Evolutionary conservation across 768 basidiomycete species (phyloP).

Genomic region (Phanerodontia chrysosporium): DNA sequence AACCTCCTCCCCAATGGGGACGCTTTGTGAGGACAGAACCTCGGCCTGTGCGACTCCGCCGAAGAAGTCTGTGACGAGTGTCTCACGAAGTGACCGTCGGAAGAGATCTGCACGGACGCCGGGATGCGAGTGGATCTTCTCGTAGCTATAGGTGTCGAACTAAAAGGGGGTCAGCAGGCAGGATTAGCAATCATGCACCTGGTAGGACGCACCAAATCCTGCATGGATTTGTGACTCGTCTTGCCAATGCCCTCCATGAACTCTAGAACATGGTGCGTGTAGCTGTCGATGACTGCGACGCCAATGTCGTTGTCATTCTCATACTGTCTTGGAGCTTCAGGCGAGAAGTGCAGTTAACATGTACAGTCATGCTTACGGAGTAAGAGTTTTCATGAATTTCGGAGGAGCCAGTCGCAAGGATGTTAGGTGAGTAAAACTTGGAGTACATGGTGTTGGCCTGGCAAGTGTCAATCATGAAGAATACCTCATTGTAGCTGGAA

Average conservation of each 20-base stretch:
- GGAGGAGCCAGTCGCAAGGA: slow-evolving; percentile 88
- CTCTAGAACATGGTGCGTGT: slow-evolving; percentile 87
- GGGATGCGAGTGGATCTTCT: slow-evolving; percentile 75
- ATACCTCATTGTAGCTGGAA: slow-evolving; percentile 83
- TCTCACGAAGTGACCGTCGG: slow-evolving; percentile 53
- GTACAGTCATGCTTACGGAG: slow-evolving; percentile 52
- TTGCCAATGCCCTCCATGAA: slow-evolving; percentile 93
- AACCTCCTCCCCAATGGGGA: not conserved
- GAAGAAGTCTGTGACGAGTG: slow-evolving; percentile 64
- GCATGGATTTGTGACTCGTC: slow-evolving; percentile 74
- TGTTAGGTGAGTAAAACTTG: slow-evolving; percentile 89
- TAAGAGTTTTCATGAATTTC: slow-evolving; percentile 86
- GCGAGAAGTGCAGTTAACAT: not conserved
- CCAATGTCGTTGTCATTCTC: slow-evolving; percentile 93
- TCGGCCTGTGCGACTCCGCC: slow-evolving; percentile 85
- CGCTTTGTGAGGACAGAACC: slow-evolving; percentile 30
- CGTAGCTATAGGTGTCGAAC: slow-evolving; percentile 78
- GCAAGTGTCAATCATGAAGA: slow-evolving; percentile 98
- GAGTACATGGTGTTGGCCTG: slow-evolving; percentile 96
- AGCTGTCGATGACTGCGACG: slow-evolving; percentile 92
- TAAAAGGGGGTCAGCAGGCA: slow-evolving; percentile 25
- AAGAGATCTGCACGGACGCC: slow-evolving; percentile 90
- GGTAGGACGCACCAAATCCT: slow-evolving; percentile 65
- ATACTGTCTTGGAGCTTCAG: slow-evolving; percentile 45
- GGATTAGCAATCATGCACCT: not conserved